Percentiles rank a stretch among this genome's conserved stretches.
Evolutionary conservation across 139 green algal species (phyloP).

Genomic region (Chlorella sp.): DNA sequence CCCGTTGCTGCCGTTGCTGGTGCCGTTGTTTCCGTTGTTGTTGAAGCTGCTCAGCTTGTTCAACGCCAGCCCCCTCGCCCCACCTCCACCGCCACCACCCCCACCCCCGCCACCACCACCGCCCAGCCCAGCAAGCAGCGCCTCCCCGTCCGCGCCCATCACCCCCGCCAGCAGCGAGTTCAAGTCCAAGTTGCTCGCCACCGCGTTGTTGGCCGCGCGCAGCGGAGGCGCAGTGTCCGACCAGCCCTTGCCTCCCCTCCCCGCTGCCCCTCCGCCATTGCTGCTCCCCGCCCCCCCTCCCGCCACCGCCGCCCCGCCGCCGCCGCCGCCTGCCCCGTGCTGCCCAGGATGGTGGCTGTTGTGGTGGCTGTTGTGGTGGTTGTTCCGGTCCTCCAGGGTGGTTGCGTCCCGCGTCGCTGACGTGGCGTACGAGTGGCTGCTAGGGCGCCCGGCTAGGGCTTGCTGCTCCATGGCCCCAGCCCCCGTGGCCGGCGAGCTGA

Average conservation of each 20-base stretch:
- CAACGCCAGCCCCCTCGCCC: not conserved
- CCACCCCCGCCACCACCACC: too few relatives aligned
- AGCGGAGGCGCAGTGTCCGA: conserved; percentile 20
- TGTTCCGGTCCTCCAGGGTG: conserved; percentile 22
- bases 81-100: too few relatives aligned
- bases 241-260: conserved; percentile 15
- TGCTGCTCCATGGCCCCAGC: conserved; percentile 11
- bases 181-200: not conserved
- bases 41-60: not conserved
- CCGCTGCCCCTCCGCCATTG: too few relatives aligned
- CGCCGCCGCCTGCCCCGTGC: too few relatives aligned
- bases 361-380: too few relatives aligned
- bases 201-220: not conserved
- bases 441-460: too few relatives aligned
- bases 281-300: too few relatives aligned
- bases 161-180: not conserved
- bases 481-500: conserved; percentile 10
- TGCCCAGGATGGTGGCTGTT: too few relatives aligned
- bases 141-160: not conserved
- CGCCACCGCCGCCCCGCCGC: too few relatives aligned
- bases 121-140: not conserved
- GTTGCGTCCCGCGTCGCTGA: not conserved
- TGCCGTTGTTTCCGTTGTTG: not conserved
- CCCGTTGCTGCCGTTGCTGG: too few relatives aligned
- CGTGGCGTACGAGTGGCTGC: conserved; percentile 6